Conservation (phyloP, 768 basidiomycete species). For the Sutorius australiensis region DNA sequence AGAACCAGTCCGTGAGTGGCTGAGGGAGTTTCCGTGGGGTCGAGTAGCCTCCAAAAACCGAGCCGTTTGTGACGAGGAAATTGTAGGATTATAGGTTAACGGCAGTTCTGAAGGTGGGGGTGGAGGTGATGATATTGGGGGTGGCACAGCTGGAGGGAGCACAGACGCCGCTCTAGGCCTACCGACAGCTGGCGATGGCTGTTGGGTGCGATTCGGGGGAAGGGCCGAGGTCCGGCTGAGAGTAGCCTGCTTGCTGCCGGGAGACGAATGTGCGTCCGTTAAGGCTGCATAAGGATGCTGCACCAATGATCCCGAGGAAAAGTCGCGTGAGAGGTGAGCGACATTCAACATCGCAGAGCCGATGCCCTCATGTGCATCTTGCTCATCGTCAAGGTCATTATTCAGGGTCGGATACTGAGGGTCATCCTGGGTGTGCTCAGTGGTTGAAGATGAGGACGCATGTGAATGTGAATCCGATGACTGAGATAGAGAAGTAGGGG, state of each 20-base stretch:
- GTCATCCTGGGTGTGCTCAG: slow-evolving; percentile 38
- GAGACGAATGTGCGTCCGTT: slow-evolving; percentile 36
- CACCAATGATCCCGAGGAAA: slow-evolving; percentile 20
- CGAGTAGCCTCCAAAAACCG: slow-evolving; percentile 38
- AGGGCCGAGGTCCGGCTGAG: slow-evolving; percentile 37
- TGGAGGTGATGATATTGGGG: slow-evolving; percentile 57
- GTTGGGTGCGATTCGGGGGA: slow-evolving; percentile 28
- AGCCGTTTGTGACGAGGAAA: slow-evolving; percentile 29
- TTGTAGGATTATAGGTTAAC: slow-evolving; percentile 24
- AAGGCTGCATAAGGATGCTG: slow-evolving; percentile 52
- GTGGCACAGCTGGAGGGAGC: slow-evolving; percentile 63
- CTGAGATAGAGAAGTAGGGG: slow-evolving; percentile 33
- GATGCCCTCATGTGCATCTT: slow-evolving; percentile 40
- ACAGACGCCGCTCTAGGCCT: slow-evolving; percentile 55
- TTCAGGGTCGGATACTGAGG: slow-evolving; percentile 18
- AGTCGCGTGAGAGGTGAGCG: slow-evolving; percentile 29
- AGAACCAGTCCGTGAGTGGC: slow-evolving; percentile 55
- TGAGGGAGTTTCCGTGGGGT: slow-evolving; percentile 45
- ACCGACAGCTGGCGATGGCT: slow-evolving; percentile 23
- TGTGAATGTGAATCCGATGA: slow-evolving; percentile 53
- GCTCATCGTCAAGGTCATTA: slow-evolving; percentile 29
- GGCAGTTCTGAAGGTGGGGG: slow-evolving; percentile 48
- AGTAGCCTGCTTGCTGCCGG: slow-evolving; percentile 16
- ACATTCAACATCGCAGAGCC: slow-evolving; percentile 43
- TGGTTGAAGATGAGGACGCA: slow-evolving; percentile 44